Evolutionary conservation across 129 eudicot species (phyloP), one percentile per base, ranked within the genome.

Genomic region (Calendula officinalis): DNA sequence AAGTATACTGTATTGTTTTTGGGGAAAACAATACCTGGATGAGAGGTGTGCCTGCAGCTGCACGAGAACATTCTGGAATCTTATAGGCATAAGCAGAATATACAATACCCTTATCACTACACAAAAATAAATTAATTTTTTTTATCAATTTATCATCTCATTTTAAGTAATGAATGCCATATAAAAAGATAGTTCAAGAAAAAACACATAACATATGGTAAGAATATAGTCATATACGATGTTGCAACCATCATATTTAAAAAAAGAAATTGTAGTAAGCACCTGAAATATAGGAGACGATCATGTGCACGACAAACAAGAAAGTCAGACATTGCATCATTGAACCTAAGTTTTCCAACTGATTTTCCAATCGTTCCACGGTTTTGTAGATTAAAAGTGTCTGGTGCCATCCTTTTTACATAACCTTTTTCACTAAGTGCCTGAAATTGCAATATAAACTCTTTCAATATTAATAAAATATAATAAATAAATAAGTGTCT

Each of bases 341-440:
- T 88, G 42, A 88, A 82, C 70, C 97, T 86, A 58, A 94, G 56
- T 62, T 94, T 94, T 36, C 99, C 99, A 50, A 94, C 99, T 16
- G 99, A 94, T 78, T 88, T 38, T 12, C 97, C 97, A 47, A 91
- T 84, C 14, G 97, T 91, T 49, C 97, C 97, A 56, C 97, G 95
- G 14, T 71, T 75, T 78, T 87, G 97, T 63, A 81, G 89, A 67
- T 70, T 84, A 73, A 91, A 91, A 35, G 95, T 91, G 65, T 80
- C 86, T 11, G 95, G 88, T 68, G 71, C 87, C 97, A 91, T 87
- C 70, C 95, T 72, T 76, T 91, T 91, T 10, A 87, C 94, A 79
- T 91, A 91, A 35, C 97, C 97, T 42, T 91, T 91, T 74, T 84
- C 95, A 78, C 97, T 87, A 16, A 91, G 64, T 63, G 95, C 97